Percentiles rank a stretch among this genome's conserved stretches.
Evolutionary conservation across 306 rosid genomes (phyloP).

Genomic region (Fragaria vesca): DNA sequence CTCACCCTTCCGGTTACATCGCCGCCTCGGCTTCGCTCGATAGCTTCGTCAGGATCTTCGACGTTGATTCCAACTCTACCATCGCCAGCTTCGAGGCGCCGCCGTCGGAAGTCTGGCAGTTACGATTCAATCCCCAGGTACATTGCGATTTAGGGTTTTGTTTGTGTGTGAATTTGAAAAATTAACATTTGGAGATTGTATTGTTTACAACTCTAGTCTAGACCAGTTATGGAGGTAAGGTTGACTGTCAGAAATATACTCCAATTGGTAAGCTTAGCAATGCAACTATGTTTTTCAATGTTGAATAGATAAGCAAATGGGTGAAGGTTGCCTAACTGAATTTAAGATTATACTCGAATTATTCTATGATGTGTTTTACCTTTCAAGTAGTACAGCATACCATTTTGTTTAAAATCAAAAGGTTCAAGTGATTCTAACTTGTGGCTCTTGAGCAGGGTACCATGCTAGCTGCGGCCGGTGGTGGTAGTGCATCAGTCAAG

Average conservation of each 20-base stretch:
- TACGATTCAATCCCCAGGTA: constrained; percentile 90
- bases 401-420: background rate
- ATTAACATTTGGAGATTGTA: background rate
- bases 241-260: background rate
- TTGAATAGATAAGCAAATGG: background rate
- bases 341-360: background rate
- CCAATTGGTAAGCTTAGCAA: background rate
- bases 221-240: background rate
- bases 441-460: constrained; percentile 55
- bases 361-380: background rate
- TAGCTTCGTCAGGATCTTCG: constrained; percentile 83
- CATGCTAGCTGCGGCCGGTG: constrained; percentile 96
- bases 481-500: constrained; percentile 92
- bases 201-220: no score
- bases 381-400: background rate
- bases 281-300: background rate
- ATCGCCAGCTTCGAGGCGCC: constrained; percentile 93
- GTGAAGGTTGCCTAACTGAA: background rate
- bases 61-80: constrained; percentile 83
- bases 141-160: background rate
- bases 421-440: constrained; percentile 3
- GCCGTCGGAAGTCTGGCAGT: constrained; percentile 98
- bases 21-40: constrained; percentile 98
- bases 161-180: background rate
- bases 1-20: constrained; percentile 81